These are phyloP conservation scores for Pseudocercospora ulei DNA, from an alignment of 2,329 filamentous ascomycete species.

Conservation along the genomic window DNA sequence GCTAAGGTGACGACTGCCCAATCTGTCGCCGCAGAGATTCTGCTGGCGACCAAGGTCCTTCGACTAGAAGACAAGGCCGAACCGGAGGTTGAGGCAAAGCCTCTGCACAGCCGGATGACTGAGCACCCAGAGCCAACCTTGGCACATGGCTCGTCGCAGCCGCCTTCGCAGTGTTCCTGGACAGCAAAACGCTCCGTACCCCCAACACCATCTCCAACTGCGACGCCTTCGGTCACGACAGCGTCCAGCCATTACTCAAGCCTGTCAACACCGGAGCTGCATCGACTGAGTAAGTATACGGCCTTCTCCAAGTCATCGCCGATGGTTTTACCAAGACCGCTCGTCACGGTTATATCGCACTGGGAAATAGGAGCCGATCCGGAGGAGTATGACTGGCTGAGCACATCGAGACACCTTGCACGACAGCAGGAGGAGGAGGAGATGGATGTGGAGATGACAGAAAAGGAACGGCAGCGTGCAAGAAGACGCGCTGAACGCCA, in stretches of 20 bases:
- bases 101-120: not conserved
- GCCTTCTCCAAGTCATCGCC: conserved; percentile 29
- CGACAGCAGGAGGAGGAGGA: conserved; percentile 25
- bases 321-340: conserved; percentile 28
- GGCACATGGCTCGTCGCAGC: not conserved
- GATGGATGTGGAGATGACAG: conserved; percentile 34
- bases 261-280: conserved; percentile 26
- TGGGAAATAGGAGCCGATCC: conserved; percentile 38
- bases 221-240: conserved; percentile 29
- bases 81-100: not conserved
- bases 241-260: conserved; percentile 24
- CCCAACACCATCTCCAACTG: conserved; percentile 30
- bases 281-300: conserved; percentile 35
- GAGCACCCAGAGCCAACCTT: conserved; percentile 16
- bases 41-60: conserved; percentile 31
- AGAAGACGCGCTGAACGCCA: conserved; percentile 36
- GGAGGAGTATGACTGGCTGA: conserved; percentile 37
- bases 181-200: conserved; percentile 18
- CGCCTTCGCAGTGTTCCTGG: not conserved
- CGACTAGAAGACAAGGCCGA: conserved; percentile 10
- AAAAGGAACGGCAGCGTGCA: conserved; percentile 34
- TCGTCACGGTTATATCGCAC: conserved; percentile 37
- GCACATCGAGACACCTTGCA: conserved; percentile 28
- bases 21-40: conserved; percentile 33
- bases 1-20: conserved; percentile 29